These are phyloP conservation scores for Colletotrichum tamarilloi DNA, from an alignment of 2,329 filamentous ascomycete species.

Conservation along the genomic window DNA sequence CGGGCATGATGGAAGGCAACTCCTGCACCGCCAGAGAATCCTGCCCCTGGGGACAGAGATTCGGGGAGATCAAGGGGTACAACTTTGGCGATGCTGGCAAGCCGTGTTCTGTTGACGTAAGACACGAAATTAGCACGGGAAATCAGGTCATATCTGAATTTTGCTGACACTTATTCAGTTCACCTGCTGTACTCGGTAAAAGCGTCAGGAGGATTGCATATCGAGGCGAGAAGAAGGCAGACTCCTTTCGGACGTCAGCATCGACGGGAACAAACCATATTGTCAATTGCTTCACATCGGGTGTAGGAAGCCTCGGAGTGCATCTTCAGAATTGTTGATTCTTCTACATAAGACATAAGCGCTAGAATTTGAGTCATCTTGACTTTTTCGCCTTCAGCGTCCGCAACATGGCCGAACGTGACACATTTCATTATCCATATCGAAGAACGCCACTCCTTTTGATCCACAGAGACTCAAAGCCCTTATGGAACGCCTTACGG, in stretches of 20 bases:
- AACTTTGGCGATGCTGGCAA: background rate
- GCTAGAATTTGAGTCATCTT: background rate
- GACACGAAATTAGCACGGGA: too few relatives aligned
- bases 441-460: background rate
- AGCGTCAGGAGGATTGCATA: background rate
- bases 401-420: background rate
- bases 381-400: background rate
- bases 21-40: background rate
- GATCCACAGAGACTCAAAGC: background rate
- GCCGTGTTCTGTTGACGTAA: background rate
- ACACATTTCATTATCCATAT: background rate
- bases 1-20: background rate
- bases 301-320: background rate
- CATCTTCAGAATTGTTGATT: background rate
- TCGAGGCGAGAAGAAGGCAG: background rate
- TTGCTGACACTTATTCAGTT: background rate
- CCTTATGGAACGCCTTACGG: constrained; percentile 49
- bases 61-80: background rate
- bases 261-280: background rate
- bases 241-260: background rate
- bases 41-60: background rate
- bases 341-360: background rate
- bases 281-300: background rate
- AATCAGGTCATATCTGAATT: too few relatives aligned
- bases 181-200: background rate